Conservation (phyloP, 176 grass and related monocot genomes). For the Rhynchospora breviuscula region DNA sequence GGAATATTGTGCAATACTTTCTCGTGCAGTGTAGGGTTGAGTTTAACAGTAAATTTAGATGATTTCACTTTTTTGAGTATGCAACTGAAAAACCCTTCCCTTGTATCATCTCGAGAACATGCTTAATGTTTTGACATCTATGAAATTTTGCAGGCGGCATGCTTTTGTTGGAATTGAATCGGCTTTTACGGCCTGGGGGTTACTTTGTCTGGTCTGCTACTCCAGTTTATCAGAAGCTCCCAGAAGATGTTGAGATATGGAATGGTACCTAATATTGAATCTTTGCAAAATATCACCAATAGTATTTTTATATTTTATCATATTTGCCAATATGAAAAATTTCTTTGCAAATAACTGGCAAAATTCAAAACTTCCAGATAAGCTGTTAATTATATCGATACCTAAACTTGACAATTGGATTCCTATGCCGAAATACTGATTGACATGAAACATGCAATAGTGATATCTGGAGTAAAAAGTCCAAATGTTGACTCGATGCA, state of each 20-base stretch:
- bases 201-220: slow-evolving; percentile 98
- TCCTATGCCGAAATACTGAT: background rate
- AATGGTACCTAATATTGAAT: slow-evolving; percentile 41
- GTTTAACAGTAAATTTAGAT: slow-evolving; percentile 1
- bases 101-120: background rate
- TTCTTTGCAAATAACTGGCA: background rate
- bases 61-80: slow-evolving; percentile 9
- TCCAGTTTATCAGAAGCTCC: slow-evolving; percentile 81
- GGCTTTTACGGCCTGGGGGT: slow-evolving; percentile 85
- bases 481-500: background rate
- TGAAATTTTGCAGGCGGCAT: slow-evolving; percentile 56
- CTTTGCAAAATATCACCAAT: background rate
- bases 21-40: background rate
- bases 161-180: slow-evolving; percentile 94
- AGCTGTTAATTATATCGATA: background rate
- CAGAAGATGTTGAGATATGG: slow-evolving; percentile 95
- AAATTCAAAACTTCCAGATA: background rate
- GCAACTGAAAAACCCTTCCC: background rate
- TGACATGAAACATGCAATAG: background rate
- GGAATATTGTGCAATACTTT: background rate
- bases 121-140: background rate
- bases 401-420: background rate
- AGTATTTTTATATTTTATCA: slow-evolving; percentile 1
- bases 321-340: background rate
- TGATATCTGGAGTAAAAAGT: background rate